A percentile compares a stretch with the other conserved stretches of the same genome.
Evolutionary conservation across 2,329 filamentous ascomycete genomes (phyloP).

Genomic region (Arthrobotrys megalospora): DNA sequence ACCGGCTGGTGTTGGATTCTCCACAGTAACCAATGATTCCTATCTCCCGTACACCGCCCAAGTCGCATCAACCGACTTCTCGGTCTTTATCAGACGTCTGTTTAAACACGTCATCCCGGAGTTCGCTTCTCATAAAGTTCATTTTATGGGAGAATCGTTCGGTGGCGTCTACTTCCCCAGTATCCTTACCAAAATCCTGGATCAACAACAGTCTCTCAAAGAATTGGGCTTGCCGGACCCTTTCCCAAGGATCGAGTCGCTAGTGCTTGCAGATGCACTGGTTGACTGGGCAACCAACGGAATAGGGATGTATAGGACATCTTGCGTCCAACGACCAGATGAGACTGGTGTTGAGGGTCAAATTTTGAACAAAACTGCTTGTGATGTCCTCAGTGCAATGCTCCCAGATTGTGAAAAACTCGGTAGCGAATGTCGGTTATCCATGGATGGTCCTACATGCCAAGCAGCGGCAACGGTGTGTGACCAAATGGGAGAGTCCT

Average conservation of each 20-base stretch:
- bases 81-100: slow-evolving; percentile 42
- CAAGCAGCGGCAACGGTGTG: slow-evolving; percentile 12
- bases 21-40: slow-evolving; percentile 33
- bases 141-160: slow-evolving; percentile 54
- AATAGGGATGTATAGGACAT: slow-evolving; percentile 33
- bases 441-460: slow-evolving; percentile 43
- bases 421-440: slow-evolving; percentile 40
- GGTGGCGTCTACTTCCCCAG: slow-evolving; percentile 45
- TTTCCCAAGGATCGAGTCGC: slow-evolving; percentile 41
- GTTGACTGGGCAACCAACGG: slow-evolving; percentile 46
- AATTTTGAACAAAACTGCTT: slow-evolving; percentile 40
- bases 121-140: slow-evolving; percentile 43
- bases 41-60: slow-evolving; percentile 46
- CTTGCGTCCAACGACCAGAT: slow-evolving; percentile 39
- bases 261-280: slow-evolving; percentile 44
- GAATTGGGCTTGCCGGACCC: slow-evolving; percentile 44
- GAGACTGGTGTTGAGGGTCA: slow-evolving; percentile 46
- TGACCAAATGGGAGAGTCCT: slow-evolving; percentile 31
- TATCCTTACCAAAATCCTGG: slow-evolving; percentile 47
- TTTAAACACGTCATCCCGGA: slow-evolving; percentile 52
- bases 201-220: slow-evolving; percentile 34
- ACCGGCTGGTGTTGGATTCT: slow-evolving; percentile 50
- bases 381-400: slow-evolving; percentile 27
- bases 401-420: slow-evolving; percentile 37
- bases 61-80: slow-evolving; percentile 41